Percentiles rank a stretch among this genome's conserved stretches.
These are phyloP conservation scores for Prunus fruticosa DNA, from an alignment of 306 rosid genomes.

Conservation along the genomic window DNA sequence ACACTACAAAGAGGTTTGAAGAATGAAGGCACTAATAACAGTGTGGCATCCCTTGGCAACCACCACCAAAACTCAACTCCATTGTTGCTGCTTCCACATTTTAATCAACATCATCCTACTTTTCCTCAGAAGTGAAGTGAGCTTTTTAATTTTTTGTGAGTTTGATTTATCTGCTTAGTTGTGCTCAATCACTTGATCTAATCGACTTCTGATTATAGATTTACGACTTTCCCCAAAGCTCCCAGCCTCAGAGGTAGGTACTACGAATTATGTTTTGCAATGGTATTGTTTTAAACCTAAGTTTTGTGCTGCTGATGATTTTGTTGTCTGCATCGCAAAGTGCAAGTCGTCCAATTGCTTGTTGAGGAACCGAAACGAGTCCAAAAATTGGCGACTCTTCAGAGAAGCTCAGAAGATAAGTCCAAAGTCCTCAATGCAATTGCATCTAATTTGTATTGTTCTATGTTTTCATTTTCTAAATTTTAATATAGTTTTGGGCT, in stretches of 20 bases:
- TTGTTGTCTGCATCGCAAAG: background rate
- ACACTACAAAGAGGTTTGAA: too few relatives aligned
- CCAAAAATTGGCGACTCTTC: constrained; percentile 64
- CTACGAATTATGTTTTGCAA: too few relatives aligned
- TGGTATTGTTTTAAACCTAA: background rate
- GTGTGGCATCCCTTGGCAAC: background rate
- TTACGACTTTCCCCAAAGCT: constrained; percentile 46
- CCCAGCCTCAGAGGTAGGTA: constrained; percentile 14
- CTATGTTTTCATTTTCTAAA: background rate
- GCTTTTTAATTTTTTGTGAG: background rate
- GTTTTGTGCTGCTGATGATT: background rate
- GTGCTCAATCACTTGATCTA: constrained; percentile 6
- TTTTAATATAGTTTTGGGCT: background rate
- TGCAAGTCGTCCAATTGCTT: constrained; percentile 39
- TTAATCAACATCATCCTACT: constrained; percentile 28
- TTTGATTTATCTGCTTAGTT: background rate
- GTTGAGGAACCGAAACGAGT: constrained; percentile 36
- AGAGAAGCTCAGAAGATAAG: constrained; percentile 82
- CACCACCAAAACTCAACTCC: background rate
- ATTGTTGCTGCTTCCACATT: constrained; percentile 2
- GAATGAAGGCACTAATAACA: background rate
- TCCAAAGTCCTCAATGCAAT: background rate
- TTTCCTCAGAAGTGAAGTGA: constrained; percentile 33
- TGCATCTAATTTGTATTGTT: background rate
- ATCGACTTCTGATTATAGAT: background rate